Evolutionary conservation across 441 rosid genomes (phyloP).

Genomic region (Pelargonium myrrhifolium): DNA sequence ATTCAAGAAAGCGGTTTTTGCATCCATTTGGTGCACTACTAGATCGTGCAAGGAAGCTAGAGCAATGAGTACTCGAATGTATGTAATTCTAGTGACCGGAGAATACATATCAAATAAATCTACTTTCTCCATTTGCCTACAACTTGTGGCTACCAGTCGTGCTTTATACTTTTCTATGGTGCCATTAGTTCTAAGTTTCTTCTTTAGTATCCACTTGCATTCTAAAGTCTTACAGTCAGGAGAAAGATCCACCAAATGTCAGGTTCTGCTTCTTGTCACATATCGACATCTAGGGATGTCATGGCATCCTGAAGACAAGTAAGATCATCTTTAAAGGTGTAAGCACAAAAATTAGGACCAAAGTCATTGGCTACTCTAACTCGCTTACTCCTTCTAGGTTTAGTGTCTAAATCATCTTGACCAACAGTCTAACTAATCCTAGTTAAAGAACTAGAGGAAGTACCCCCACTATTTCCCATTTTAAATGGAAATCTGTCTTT

Average conservation of each 20-base stretch:
- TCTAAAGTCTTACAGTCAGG: background rate
- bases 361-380: no score
- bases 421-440: background rate
- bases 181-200: background rate
- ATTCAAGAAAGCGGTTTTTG: no score
- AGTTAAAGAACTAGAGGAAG: background rate
- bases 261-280: background rate
- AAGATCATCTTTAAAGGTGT: background rate
- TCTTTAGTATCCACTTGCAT: background rate
- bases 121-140: background rate
- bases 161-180: background rate
- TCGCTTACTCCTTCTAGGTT: background rate
- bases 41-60: no score
- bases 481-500: background rate
- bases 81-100: background rate
- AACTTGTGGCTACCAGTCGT: background rate
- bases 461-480: background rate
- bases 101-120: background rate
- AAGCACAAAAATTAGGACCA: background rate
- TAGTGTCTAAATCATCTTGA: background rate
- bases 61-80: no score
- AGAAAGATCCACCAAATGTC: background rate
- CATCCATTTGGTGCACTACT: no score
- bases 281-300: background rate
- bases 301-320: background rate